Base-by-base conservation (phyloP, 495 filamentous ascomycete genomes). In the Pyrenopolyporus hunteri region DNA sequence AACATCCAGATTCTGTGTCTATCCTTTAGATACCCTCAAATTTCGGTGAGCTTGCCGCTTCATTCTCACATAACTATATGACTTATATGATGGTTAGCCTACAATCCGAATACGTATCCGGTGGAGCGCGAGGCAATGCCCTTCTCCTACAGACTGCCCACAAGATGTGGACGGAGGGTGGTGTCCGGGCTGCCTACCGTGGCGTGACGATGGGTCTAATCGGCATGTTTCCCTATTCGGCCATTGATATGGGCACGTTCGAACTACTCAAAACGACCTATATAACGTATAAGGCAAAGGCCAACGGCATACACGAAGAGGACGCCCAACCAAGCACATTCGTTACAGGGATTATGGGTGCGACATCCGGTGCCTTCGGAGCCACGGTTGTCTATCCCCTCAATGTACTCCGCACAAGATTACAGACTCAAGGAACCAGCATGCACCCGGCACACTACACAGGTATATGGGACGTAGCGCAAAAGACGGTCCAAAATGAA, bases 141-240 rank as follows among this genome's bases (percentile, higher is more conserved):
- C 86, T 99, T 32, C 90, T 99, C 60, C 71, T 87, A 31, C 83
- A 85, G 16, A 97, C 92, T 2, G 87, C 89, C 2, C 84, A 80
- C 66, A 94, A 91, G 66, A 96, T 98, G 83, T 92, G 87, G 83
- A 81, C 80, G 25, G 82, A 83, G 46, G 87, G 86, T 39, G 91
- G 91, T 28, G 40, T 92, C 20, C 80, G 83, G 35, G 82, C 89
- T 14, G 95, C 91, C 60, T 99, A 98, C 71, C 91, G 93, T 56
- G 94, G 94, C 13, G 84, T 98, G 28, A 90, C 91, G 0, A 89
- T 97, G 79, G 94, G 95, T 14, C 80, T 99, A 2, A 69, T 96
- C 45, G 94, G 94, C 70, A 96, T 98, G 87, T 98, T 98, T 69
- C 94, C 94, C 1, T 99, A 99, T 74, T 91, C 91, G 28, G 95